Evolutionary conservation across 768 basidiomycete species (phyloP).

Genomic region (Kwoniella newhampshirensis): DNA sequence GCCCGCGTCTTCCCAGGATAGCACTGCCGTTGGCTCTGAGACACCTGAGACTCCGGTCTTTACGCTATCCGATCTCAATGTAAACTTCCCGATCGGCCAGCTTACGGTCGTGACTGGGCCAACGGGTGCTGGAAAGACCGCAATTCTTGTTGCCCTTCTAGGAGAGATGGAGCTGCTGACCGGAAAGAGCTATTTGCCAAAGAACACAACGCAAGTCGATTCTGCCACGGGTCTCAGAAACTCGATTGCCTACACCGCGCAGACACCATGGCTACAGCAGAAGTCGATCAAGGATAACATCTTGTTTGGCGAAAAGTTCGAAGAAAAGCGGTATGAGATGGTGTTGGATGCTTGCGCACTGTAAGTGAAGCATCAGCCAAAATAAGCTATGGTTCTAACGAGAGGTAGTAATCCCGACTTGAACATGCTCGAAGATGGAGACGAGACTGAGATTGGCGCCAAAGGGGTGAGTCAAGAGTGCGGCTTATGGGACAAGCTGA

Average conservation of each 20-base stretch:
- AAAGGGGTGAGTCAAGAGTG: slow-evolving; percentile 35
- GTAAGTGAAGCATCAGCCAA: slow-evolving; percentile 14
- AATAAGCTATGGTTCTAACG: slow-evolving; percentile 4
- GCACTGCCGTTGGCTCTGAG: slow-evolving; percentile 32
- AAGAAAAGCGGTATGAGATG: slow-evolving; percentile 43
- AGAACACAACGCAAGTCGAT: slow-evolving; percentile 59
- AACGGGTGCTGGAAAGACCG: slow-evolving; percentile 80
- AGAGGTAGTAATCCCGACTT: slow-evolving; percentile 39
- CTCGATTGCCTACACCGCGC: slow-evolving; percentile 69
- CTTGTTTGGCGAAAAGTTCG: slow-evolving; percentile 50
- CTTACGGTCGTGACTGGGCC: slow-evolving; percentile 70
- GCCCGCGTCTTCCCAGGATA: slow-evolving; percentile 7
- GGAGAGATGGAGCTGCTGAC: slow-evolving; percentile 54
- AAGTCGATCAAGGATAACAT: slow-evolving; percentile 53
- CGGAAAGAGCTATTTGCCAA: slow-evolving; percentile 65
- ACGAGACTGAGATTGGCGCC: slow-evolving; percentile 48
- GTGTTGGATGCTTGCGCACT: slow-evolving; percentile 49
- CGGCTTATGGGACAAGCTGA: background rate
- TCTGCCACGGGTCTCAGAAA: slow-evolving; percentile 50
- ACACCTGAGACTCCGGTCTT: slow-evolving; percentile 59
- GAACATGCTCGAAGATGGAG: slow-evolving; percentile 58
- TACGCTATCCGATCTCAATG: slow-evolving; percentile 65
- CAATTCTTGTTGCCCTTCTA: slow-evolving; percentile 61
- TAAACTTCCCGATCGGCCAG: slow-evolving; percentile 71
- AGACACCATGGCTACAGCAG: slow-evolving; percentile 59